Conservation (phyloP, 805 yeast species). For the Yarrowia sp. region DNA sequence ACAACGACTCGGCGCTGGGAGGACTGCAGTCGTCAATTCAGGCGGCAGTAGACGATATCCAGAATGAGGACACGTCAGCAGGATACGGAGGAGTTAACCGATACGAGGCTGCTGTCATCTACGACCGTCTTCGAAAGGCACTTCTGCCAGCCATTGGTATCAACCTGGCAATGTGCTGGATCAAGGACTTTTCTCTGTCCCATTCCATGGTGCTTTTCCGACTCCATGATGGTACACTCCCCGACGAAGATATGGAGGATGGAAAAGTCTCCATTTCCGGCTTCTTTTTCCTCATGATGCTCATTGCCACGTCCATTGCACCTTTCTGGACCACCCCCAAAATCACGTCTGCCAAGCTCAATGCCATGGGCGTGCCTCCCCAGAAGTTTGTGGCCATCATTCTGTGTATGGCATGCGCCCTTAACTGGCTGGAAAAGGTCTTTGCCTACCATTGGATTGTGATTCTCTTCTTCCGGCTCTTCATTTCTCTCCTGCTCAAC, state of each 20-base stretch:
- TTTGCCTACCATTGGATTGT: conserved; percentile 16
- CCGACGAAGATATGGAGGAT: conserved; percentile 4
- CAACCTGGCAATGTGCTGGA: conserved; percentile 23
- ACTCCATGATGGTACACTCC: not conserved
- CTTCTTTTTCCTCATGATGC: conserved; percentile 3
- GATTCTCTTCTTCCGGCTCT: not conserved
- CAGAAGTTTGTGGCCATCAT: conserved; percentile 20
- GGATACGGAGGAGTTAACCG: conserved; percentile 23
- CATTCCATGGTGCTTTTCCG: conserved; percentile 11
- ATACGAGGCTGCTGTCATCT: conserved; percentile 9
- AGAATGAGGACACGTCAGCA: conserved; percentile 18
- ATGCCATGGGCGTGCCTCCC: conserved; percentile 11
- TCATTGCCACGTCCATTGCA: conserved; percentile 8
- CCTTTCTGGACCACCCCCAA: conserved; percentile 20
- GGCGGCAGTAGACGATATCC: conserved; percentile 7
- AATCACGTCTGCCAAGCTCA: not conserved
- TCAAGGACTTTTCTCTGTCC: conserved; percentile 19
- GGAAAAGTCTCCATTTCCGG: not conserved
- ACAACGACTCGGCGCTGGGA: not conserved
- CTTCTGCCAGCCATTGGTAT: not conserved
- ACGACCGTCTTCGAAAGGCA: not conserved
- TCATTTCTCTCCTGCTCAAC: conserved; percentile 2
- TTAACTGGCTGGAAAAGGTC: conserved; percentile 20
- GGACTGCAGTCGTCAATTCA: not conserved
- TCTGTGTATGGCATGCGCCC: not conserved